Conservation (phyloP, 495 filamentous ascomycete genomes). For the Talaromyces wortmannii region DNA sequence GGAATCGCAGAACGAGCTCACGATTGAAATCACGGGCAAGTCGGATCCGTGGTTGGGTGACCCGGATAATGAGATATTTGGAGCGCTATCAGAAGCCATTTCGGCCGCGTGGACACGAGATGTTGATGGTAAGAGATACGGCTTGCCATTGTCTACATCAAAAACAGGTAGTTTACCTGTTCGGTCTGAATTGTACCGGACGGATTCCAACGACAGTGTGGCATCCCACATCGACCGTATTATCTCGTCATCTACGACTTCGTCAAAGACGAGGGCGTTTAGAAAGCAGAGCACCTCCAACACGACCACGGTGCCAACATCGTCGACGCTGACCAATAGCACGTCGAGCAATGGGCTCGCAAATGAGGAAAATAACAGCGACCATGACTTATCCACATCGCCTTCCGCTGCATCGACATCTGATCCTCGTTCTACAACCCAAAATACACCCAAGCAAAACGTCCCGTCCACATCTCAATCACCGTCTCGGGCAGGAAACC, state of each 20-base stretch:
- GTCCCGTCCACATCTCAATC: neutral
- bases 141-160: constrained; percentile 15
- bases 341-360: neutral
- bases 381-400: constrained; percentile 14
- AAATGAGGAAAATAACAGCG: constrained; percentile 26
- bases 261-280: constrained; percentile 28
- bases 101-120: constrained; percentile 64
- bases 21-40: constrained; percentile 79
- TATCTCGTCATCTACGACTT: constrained; percentile 37
- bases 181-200: constrained; percentile 19
- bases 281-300: constrained; percentile 26
- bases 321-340: constrained; percentile 45
- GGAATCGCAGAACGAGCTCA: constrained; percentile 72
- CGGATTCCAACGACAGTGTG: constrained; percentile 37
- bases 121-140: constrained; percentile 19
- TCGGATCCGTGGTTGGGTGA: constrained; percentile 97
- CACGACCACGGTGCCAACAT: constrained; percentile 42
- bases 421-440: neutral
- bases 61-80: constrained; percentile 83
- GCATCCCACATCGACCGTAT: constrained; percentile 41
- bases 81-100: constrained; percentile 79
- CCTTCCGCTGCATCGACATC: neutral
- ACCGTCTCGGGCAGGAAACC: neutral
- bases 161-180: neutral
- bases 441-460: constrained; percentile 1